Evolutionary conservation across 2,329 filamentous ascomycete species (phyloP), one percentile per base, ranked within the genome.

Genomic region (Zalaria sp.): DNA sequence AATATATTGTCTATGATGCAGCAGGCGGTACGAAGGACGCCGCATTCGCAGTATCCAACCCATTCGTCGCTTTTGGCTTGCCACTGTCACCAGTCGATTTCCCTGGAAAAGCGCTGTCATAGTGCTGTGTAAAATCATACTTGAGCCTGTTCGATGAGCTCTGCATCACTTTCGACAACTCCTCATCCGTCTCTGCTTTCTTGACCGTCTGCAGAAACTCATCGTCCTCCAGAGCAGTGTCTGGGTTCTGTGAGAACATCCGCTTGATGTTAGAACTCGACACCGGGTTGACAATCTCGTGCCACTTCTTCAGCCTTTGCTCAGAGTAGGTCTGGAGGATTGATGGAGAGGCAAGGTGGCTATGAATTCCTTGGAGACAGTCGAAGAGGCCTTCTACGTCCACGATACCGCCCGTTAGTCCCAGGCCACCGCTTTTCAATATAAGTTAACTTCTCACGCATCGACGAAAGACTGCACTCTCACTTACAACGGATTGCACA

Each of bases 301-400:
- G 36, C 39, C 63, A 66, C 28, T 56, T 60, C 5, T 58, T 48
- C 9, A 56, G 47, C 11, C 61, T 46, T 0, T 59, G 56, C 3
- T 52, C 42, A 0, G 58, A 57, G 54, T 62, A 66, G 0, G 52
- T 53, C 0, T 54, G 43, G 1, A 66, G 43, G 5, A 65, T 51
- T 8, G 37, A 49, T 4, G 53, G 50, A 53, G 37, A 41, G 18
- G 46, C 43, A 6, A 38, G 41, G 7, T 46, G 46, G n/a, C 48
- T 28, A 39, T 50, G 37, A 35, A 46, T 45, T 3, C 50, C 52
- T 7, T 49, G 47, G n/a, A 53, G 42, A 39, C 51, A 54, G 35
- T 50, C 47, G 11, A 49, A 46, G 2, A 54, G 45, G n/a, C 48
- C 51, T 25, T 45, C 53, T 4, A 53, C 49, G 32, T 54, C 51